phyloP scores from a whole-genome alignment of 805 yeast species.

The Henningerozyma blattae region DNA sequence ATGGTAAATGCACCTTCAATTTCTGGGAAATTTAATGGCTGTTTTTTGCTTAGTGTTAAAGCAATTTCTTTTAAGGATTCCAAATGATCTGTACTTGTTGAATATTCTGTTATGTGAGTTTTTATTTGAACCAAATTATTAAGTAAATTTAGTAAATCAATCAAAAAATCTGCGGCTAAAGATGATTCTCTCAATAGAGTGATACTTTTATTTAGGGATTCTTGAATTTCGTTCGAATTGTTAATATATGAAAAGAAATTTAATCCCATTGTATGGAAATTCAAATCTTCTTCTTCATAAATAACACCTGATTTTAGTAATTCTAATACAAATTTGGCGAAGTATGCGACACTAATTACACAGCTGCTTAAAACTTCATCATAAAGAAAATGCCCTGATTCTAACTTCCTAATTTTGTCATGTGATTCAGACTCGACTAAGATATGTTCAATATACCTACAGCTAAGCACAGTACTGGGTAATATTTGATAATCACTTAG shows the following conservation, averaged over 20 bases:
- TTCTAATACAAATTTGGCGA: slow-evolving; percentile 34
- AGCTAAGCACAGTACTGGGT: slow-evolving; percentile 67
- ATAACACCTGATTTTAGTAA: slow-evolving; percentile 47
- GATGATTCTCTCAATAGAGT: slow-evolving; percentile 7
- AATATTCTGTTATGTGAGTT: slow-evolving; percentile 6
- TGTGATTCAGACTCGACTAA: slow-evolving; percentile 29
- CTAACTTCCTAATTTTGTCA: slow-evolving; percentile 6
- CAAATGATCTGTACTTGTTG: slow-evolving; percentile 7
- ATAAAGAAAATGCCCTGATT: slow-evolving; percentile 25
- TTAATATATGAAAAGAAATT: slow-evolving; percentile 26
- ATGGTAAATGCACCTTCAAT: slow-evolving; percentile 30
- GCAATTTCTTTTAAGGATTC: slow-evolving; percentile 8
- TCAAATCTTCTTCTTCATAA: slow-evolving; percentile 67
- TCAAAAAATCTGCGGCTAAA: slow-evolving; percentile 2
- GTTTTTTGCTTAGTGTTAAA: neutral
- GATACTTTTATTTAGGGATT: slow-evolving; percentile 24
- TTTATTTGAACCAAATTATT: slow-evolving; percentile 21
- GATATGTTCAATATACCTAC: slow-evolving; percentile 57
- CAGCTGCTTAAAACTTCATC: slow-evolving; percentile 41
- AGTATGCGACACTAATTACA: slow-evolving; percentile 40
- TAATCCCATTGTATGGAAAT: slow-evolving; percentile 49
- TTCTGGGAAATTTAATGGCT: slow-evolving; percentile 3
- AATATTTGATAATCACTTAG: slow-evolving; percentile 53
- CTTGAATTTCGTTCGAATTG: slow-evolving; percentile 10
- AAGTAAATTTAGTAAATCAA: slow-evolving; percentile 18